Conservation (phyloP, 108 stramenopile species). For the Skeletonema costatum region DNA sequence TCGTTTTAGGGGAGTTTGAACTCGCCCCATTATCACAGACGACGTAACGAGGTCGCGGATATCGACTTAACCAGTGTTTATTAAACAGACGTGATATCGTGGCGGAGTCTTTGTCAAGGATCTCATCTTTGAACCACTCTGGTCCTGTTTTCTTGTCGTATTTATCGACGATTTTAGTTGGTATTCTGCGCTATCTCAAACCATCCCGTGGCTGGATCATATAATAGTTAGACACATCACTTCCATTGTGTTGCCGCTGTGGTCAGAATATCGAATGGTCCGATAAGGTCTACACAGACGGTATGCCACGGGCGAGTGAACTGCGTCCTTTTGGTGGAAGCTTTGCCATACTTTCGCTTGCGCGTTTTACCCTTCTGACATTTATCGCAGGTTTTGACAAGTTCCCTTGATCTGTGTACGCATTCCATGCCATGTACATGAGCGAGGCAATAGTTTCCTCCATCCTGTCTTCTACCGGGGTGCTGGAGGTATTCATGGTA, state of each 20-base stretch:
- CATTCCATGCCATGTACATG: slow-evolving; percentile 6
- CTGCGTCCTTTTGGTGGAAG: background rate
- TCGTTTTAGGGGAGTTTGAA: slow-evolving; percentile 6
- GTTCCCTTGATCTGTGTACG: background rate
- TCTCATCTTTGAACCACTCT: too few relatives aligned
- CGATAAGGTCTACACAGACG: slow-evolving; percentile 1
- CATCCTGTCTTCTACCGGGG: slow-evolving; percentile 7
- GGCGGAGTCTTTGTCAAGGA: too few relatives aligned
- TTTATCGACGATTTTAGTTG: background rate
- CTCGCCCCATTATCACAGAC: slow-evolving; percentile 33
- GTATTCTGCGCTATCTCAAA: slow-evolving; percentile 10
- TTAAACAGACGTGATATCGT: background rate
- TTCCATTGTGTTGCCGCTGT: background rate
- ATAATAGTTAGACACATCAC: slow-evolving; percentile 15
- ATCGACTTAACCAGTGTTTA: too few relatives aligned
- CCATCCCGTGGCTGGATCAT: slow-evolving; percentile 20
- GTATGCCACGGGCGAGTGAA: background rate
- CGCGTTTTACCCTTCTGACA: background rate
- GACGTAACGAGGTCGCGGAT: slow-evolving; percentile 2
- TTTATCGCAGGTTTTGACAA: background rate
- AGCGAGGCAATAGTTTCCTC: slow-evolving; percentile 8
- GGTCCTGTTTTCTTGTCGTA: too few relatives aligned
- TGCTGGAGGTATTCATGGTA: slow-evolving; percentile 38
- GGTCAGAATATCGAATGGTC: background rate
- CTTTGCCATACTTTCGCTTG: background rate